Base-by-base conservation (phyloP, 73 alveolate species). In the Paramecium bursaria region DNA sequence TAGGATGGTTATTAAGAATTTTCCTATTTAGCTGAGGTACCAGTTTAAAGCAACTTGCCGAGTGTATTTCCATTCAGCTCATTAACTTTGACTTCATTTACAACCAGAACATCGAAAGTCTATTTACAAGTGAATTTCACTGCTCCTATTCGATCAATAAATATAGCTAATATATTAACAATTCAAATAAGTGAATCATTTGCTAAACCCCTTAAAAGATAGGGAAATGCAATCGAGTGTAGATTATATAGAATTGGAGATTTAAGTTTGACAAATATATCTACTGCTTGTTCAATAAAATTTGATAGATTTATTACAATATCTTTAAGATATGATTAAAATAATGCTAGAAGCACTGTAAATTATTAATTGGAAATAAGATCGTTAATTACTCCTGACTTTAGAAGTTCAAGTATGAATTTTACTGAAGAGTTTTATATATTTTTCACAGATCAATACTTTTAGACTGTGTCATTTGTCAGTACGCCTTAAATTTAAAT, bases 121-220 rank as follows among this genome's bases (percentile, higher is more conserved):
- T 67, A 67, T 7, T 33, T 67, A 42, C 33, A 14, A 67, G 44
- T 67, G 0, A 67, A 67, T 42, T 33, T 67, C 10, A 67, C 82
- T 14, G 82, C 82, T 19, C 82, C 82, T 39, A 67, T 67, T 2
- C 49, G 82, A 21, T 21, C 60, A 1, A 67, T 67, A 11, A 67
- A 67, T 42, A 11, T 27, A 7, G 82, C 33, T 67, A 67, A 67
- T 39, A 14, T 42, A 15, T 11, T 67, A 1, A 3, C 22, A 7
- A 15, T 67, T 39, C 10, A 31, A 67, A 39, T 67, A 4, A 44
- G 60, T 14, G 55, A 35, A 17, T 53, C 33, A 30, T 67, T 67
- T 15, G 21, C 50, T 25, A 15, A 39, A 2, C 82, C 82, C 22
- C 44, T 15, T 39, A 67, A 35, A 35, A 31, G 82, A 67, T 11